Conservation (phyloP, 305 asterid genomes). For the Caryopteris hybrid region DNA sequence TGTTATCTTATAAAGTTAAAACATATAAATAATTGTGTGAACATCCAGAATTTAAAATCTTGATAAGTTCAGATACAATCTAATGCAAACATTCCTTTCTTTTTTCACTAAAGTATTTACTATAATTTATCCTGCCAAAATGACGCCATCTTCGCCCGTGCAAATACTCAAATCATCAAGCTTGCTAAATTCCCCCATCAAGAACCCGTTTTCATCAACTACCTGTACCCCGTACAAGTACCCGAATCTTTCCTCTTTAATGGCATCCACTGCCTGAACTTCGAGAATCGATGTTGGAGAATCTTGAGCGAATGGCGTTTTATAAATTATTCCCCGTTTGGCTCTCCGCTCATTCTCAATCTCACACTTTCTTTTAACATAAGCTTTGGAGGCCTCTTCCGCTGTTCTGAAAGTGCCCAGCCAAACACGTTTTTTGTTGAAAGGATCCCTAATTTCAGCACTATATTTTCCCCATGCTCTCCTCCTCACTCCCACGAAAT, state of each 20-base stretch:
- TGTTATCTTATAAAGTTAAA: too few species aligned
- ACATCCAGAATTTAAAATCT: too few species aligned
- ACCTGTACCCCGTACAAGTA: conserved; percentile 28
- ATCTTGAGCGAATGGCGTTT: neutral
- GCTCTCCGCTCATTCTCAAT: conserved; percentile 16
- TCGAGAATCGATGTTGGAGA: conserved; percentile 29
- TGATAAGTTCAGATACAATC: too few species aligned
- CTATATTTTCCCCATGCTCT: conserved; percentile 30
- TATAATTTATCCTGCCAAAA: neutral
- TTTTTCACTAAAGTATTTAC: too few species aligned
- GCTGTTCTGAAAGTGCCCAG: conserved; percentile 42
- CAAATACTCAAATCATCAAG: conserved; percentile 38
- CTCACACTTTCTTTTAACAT: conserved; percentile 19
- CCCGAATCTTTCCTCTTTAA: conserved; percentile 6
- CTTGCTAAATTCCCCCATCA: conserved; percentile 41
- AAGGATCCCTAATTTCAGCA: conserved; percentile 38
- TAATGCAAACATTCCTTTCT: too few species aligned
- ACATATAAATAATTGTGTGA: too few species aligned
- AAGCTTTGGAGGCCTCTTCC: conserved; percentile 41
- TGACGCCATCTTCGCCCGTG: conserved; percentile 15
- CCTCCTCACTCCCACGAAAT: conserved; percentile 25
- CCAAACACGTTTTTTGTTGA: conserved; percentile 37
- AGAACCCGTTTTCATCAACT: conserved; percentile 31
- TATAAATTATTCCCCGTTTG: conserved; percentile 7
- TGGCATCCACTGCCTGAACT: neutral